Conservation (phyloP, 352 stramenopile species). For the Globisporangium heterothallicum region DNA sequence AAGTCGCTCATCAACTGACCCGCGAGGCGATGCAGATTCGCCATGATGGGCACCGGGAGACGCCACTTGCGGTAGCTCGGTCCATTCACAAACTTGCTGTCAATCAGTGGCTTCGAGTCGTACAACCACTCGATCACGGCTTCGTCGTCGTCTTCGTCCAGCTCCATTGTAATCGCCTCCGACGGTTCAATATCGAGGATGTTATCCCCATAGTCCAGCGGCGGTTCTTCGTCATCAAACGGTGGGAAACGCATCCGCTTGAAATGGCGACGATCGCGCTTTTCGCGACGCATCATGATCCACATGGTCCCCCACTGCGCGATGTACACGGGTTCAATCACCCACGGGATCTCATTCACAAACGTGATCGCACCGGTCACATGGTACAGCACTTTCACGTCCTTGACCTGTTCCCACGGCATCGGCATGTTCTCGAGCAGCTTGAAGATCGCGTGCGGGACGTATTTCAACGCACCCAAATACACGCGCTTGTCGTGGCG, state of each 20-base stretch:
- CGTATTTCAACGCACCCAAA: slow-evolving; percentile 99
- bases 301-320: slow-evolving; percentile 99
- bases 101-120: slow-evolving; percentile 91
- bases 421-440: slow-evolving; percentile 99
- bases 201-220: slow-evolving; percentile 95
- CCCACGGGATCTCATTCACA: slow-evolving; percentile 98
- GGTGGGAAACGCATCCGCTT: slow-evolving; percentile 99
- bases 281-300: slow-evolving; percentile 99
- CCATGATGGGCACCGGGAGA: slow-evolving; percentile 97
- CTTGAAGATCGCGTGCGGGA: slow-evolving; percentile 99
- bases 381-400: slow-evolving; percentile 99
- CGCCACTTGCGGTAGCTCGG: slow-evolving; percentile 97
- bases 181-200: slow-evolving; percentile 96
- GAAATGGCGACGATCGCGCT: slow-evolving; percentile 98
- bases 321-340: slow-evolving; percentile 99
- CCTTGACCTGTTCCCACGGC: slow-evolving; percentile 99
- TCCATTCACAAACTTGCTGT: slow-evolving; percentile 96
- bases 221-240: slow-evolving; percentile 99
- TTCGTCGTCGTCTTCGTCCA: slow-evolving; percentile 93
- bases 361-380: slow-evolving; percentile 99
- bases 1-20: slow-evolving; percentile 96
- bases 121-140: slow-evolving; percentile 98
- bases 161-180: slow-evolving; percentile 97
- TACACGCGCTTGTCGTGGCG: slow-evolving; percentile 99
- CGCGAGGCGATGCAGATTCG: slow-evolving; percentile 96